Evolutionary conservation across 2,329 filamentous ascomycete genomes (phyloP).

Genomic region (Claviceps quebecensis): DNA sequence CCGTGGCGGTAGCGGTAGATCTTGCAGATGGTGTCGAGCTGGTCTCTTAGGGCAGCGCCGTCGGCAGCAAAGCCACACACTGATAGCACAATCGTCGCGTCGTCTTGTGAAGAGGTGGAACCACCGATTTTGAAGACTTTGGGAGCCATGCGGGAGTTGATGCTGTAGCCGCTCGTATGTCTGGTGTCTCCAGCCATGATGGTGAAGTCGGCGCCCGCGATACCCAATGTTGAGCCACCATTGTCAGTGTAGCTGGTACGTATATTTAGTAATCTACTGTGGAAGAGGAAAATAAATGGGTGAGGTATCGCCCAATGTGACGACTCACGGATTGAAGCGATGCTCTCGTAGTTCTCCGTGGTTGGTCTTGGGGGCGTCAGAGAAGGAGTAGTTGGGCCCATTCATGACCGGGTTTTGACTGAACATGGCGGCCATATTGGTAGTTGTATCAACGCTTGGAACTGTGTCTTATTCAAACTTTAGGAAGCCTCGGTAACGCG

Average conservation of each 20-base stretch:
- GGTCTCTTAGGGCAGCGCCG: constrained; percentile 84
- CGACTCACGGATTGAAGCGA: constrained; percentile 76
- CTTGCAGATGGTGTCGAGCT: constrained; percentile 87
- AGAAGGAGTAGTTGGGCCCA: constrained; percentile 56
- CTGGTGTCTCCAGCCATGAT: constrained; percentile 97
- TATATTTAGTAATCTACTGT: neutral
- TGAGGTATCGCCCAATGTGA: neutral
- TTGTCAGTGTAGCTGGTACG: constrained; percentile 79
- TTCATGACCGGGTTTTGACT: constrained; percentile 57
- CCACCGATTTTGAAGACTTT: constrained; percentile 98
- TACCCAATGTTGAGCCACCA: constrained; percentile 88
- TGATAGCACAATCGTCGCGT: constrained; percentile 76
- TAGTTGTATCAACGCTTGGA: no score
- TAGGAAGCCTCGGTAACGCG: neutral
- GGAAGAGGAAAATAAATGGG: neutral
- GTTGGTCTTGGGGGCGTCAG: constrained; percentile 40
- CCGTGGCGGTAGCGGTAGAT: constrained; percentile 98
- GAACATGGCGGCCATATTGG: constrained; percentile 50
- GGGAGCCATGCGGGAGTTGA: constrained; percentile 89
- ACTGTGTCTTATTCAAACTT: neutral
- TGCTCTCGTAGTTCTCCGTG: constrained; percentile 51
- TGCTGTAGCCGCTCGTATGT: constrained; percentile 91
- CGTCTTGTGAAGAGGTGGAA: constrained; percentile 69
- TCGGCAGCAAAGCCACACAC: constrained; percentile 95
- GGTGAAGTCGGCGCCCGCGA: constrained; percentile 84